Evolutionary conservation across 257 asterid genomes (phyloP).

Genomic region (Knoxia roxburghii): DNA sequence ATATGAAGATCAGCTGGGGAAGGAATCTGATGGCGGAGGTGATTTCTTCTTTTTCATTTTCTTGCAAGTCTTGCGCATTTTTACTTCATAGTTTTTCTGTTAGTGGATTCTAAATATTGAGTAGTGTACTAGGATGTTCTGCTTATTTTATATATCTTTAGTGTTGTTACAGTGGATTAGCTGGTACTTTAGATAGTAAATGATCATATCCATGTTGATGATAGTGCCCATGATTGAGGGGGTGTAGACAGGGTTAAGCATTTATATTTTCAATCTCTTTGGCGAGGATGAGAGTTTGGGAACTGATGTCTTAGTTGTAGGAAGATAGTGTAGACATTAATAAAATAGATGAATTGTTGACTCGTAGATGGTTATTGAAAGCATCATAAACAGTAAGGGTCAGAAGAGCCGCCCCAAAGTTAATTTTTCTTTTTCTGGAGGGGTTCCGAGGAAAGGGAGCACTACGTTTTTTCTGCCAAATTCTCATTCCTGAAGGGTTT

Average conservation of each 20-base stretch:
- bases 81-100: neutral
- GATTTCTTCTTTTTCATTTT: slow-evolving; percentile 7
- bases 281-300: neutral
- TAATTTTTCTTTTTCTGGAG: too few species aligned
- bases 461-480: too few species aligned
- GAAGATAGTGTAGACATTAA: neutral
- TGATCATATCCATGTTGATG: neutral
- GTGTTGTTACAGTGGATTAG: neutral
- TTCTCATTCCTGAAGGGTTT: too few species aligned
- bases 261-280: neutral
- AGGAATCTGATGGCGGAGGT: slow-evolving; percentile 88
- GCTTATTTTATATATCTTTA: neutral
- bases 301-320: neutral
- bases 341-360: neutral
- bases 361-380: neutral
- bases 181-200: neutral
- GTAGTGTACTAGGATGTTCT: too few species aligned
- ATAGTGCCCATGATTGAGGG: neutral
- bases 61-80: neutral
- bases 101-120: neutral
- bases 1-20: slow-evolving; percentile 42
- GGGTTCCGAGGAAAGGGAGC: too few species aligned
- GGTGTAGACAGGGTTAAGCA: neutral
- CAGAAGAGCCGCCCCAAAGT: too few species aligned
- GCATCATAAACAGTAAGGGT: neutral